Base-by-base conservation (phyloP, 352 stramenopile species). In the Nothophytophthora sp. region DNA sequence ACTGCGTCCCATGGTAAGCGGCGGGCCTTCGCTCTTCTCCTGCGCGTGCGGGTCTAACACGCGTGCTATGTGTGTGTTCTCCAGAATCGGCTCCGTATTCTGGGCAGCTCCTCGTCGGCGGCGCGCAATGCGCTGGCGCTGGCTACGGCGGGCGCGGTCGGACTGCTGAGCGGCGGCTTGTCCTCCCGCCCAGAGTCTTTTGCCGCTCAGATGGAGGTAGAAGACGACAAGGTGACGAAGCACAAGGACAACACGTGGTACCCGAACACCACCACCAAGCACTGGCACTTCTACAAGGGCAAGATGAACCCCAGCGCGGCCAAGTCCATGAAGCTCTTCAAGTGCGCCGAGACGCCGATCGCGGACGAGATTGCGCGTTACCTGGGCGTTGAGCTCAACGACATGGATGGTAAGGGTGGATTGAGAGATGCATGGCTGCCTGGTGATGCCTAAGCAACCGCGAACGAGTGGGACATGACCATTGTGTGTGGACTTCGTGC, bases 291-390 rank as follows among this genome's bases (percentile, higher is more conserved):
- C 41, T 95, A 95, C 73, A 81, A 77, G 48, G 85, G 85, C 40
- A 95, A 93, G 64, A 83, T 93, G 73, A 88, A 89, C 55, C 75
- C 83, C 18, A 73, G 72, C 53, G 76, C 84, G 16, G 76, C 76
- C 67, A 90, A 93, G 67, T 88, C 80, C 48, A 78, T 95, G 61
- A 91, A 90, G 72, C 72, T 95, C n/a, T 95, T 95, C 63, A 93
- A 93, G 75, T 90, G 81, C 60, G 79, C 81, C 12, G 85, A 93
- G 20, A 93, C 82, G 51, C 85, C 85, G 24, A 91, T 95, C 52
- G 85, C 85, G 4, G 81, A 93, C 50, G 85, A 95, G 54, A 93
- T 95, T 40, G 85, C 85, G 22, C 49, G 42, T 10, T 95, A 95
- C 56, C 66, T 95, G 29, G 85, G 85, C 41, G 80, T 95, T 15